Evolutionary conservation across 2,329 filamentous ascomycete genomes (phyloP), one percentile per base, ranked within the genome.

Genomic region (Arthrobotrys iridis): DNA sequence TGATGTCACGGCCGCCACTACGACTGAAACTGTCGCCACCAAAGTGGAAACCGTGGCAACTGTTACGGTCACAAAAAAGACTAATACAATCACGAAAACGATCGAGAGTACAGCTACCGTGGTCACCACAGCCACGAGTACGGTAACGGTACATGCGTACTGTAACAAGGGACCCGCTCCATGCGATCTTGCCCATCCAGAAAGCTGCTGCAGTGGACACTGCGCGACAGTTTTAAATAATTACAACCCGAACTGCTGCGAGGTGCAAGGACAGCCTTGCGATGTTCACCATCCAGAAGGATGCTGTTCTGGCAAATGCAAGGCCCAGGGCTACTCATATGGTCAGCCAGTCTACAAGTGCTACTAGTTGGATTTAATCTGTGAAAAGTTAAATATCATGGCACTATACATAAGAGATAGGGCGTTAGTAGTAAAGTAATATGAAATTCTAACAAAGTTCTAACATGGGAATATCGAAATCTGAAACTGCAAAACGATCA

Each of bases 261-360:
- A 18, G 3, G 6, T 7, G 4, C 30, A 55, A 30, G 50, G 50
- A 7, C 1, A 15, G 8, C 7, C 30, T 24, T 55, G 50, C 50
- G 30, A 55, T 22, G 4, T 4, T 24, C 10, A n/a, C n/a, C 1
- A 37, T 6, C 30, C 50, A 10, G 10, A 24, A 22, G 4, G 2
- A 24, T 55, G 50, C 10, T 55, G 50, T 18, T 55, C 50, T 24
- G 50, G 50, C 2, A 55, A 55, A 5, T 55, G 50, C 50, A 55
- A 55, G 18, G 30, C 30, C 15, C 15, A 37, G 10, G 18, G 30
- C 18, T 37, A 22, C 18, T 37, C 50, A 4, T 55, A 55, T 15
- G 50, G 50, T 2, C 22, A 37, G 30, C 30, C 28, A 24, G 18
- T 37, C 15, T 55, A 13, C 30, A 18, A 4, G 1, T 55, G 50